These are phyloP conservation scores for Penicillium sp. DNA, from an alignment of 2,329 filamentous ascomycete species.

Conservation along the genomic window DNA sequence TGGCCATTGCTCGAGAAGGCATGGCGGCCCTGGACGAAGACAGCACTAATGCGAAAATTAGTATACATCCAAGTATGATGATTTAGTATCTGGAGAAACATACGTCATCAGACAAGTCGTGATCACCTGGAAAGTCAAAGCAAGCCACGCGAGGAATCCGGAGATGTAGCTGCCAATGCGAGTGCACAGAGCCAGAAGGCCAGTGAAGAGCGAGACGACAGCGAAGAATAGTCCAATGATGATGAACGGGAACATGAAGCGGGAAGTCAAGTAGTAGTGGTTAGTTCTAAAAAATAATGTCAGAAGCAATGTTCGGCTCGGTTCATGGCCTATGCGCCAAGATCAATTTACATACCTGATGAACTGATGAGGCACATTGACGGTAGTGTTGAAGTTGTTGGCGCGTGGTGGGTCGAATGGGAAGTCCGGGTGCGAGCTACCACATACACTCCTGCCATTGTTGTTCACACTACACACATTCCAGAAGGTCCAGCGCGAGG, in stretches of 20 bases:
- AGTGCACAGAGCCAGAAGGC: slow-evolving; percentile 52
- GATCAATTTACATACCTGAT: slow-evolving; percentile 46
- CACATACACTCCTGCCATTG: slow-evolving; percentile 63
- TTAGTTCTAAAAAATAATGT: slow-evolving; percentile 49
- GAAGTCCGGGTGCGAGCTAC: slow-evolving; percentile 60
- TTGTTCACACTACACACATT: slow-evolving; percentile 67
- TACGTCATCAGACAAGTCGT: slow-evolving; percentile 64
- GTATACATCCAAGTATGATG: not conserved
- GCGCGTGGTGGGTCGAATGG: slow-evolving; percentile 62
- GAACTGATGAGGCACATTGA: slow-evolving; percentile 56
- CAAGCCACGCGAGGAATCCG: slow-evolving; percentile 53
- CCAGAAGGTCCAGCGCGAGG: slow-evolving; percentile 89
- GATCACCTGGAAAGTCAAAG: slow-evolving; percentile 60
- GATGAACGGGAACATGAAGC: slow-evolving; percentile 92
- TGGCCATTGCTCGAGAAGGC: slow-evolving; percentile 54
- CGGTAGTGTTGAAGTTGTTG: slow-evolving; percentile 60
- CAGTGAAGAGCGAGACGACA: slow-evolving; percentile 46
- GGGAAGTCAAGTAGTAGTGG: slow-evolving; percentile 79
- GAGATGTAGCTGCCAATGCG: slow-evolving; percentile 54
- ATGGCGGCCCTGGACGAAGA: slow-evolving; percentile 59
- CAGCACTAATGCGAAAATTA: slow-evolving; percentile 49
- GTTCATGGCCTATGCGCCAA: not conserved
- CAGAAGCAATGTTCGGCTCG: not conserved
- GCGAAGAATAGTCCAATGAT: slow-evolving; percentile 80
- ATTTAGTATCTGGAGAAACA: slow-evolving; percentile 34